Base-by-base conservation (phyloP, 2,329 filamentous ascomycete species). In the Trichophyton rubrum region DNA sequence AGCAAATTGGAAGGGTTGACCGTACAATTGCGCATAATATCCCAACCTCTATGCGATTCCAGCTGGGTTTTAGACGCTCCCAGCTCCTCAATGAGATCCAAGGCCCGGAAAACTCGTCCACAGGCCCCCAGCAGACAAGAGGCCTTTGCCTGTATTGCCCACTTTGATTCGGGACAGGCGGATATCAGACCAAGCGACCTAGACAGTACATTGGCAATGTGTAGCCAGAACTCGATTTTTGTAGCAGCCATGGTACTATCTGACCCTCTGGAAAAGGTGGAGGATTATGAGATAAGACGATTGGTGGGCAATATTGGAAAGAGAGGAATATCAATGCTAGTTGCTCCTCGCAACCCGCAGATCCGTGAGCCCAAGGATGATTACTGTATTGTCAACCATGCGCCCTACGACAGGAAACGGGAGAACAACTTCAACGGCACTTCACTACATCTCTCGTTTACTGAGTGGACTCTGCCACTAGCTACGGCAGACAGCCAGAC, bases 181-280 rank as follows among this genome's bases (percentile, higher is more conserved):
- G 7, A 59, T 17, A 15, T 61, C 11, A 22, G 38, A 8, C 41
- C 47, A 1, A 15, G 13, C 0, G 33, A 33, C 4, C 24, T 59
- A 4, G n/a, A 47, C 1, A 24, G 20, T 3, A 49, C 55, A 3
- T 20, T 59, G 8, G 27, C 60, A 24, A 33, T 61, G 17, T 59
- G 49, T 15, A 45, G 15, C 13, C 15, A 30, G 9, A 57, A 61
- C 24, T 61, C 60, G 9, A 45, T 61, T 1, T 61, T 33, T 24
- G 56, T 61, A 22, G n/a, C 27, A 3, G 30, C 83, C 93, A 99
- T 87, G 92, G 93, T 79, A 93, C 93, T 77, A 95, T 90, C 74
- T 91, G 92, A 74, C 93, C 93, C 72, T 96, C 91, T 74, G 55
- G 59, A 55, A 47, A 47, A 83, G 3, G 15, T 27, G 15, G 27